Conservation (phyloP, 2,329 filamentous ascomycete genomes). For the Cladosporium sp. region DNA sequence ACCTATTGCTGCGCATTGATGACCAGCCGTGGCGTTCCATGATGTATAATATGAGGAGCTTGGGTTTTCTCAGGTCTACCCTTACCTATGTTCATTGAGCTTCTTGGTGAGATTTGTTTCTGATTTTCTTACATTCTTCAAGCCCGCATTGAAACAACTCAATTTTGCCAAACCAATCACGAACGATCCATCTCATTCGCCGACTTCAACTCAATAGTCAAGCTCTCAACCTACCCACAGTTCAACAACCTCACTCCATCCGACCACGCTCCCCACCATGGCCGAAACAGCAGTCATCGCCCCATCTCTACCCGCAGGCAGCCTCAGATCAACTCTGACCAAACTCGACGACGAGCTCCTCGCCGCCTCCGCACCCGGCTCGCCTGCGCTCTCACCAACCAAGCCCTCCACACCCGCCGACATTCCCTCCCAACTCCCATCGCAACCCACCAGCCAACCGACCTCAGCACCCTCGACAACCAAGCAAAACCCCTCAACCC, state of each 20-base stretch:
- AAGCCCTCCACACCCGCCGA: not conserved
- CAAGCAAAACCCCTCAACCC: not conserved
- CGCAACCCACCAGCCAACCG: not conserved
- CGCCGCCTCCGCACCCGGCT: slow-evolving; percentile 6
- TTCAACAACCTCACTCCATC: too few relatives aligned
- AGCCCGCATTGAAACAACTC: too few relatives aligned
- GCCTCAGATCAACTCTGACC: slow-evolving; percentile 3
- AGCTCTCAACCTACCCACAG: not conserved
- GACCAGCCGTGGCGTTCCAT: not conserved
- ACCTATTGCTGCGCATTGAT: not conserved
- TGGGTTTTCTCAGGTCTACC: not conserved
- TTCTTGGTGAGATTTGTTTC: too few relatives aligned
- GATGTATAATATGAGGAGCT: not conserved
- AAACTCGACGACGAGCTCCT: slow-evolving; percentile 10
- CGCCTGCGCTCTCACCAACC: not conserved
- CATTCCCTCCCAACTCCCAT: not conserved
- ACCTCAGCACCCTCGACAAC: not conserved
- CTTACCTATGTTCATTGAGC: too few relatives aligned
- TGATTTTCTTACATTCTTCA: too few relatives aligned
- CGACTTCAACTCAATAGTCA: not conserved
- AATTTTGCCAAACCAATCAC: not conserved
- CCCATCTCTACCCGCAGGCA: slow-evolving; percentile 2
- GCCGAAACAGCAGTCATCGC: slow-evolving; percentile 6
- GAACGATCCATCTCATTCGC: not conserved
- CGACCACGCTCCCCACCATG: not conserved